Evolutionary conservation across 78 protist species (phyloP), one percentile per base, ranked within the genome.

Genomic region (Dictyostelium capitatum): DNA sequence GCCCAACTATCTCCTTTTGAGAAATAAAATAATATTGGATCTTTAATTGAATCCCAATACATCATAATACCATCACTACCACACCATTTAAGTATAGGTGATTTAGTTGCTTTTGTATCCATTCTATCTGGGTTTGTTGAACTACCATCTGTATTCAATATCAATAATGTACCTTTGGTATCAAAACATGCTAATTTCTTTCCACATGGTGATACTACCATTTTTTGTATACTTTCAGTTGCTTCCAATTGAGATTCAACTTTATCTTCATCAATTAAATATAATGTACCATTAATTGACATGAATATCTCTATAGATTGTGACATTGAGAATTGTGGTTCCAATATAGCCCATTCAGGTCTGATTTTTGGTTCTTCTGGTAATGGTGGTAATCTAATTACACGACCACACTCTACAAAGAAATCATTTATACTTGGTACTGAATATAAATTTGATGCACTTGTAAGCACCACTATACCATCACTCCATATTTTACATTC

Each of bases 21-120:
- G 47, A 85, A 73, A 20, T 72, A 83, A 4, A 79, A 25, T 15
- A 79, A 20, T 10, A 79, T 28, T 51, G 83, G 83, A 7, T 51
- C 65, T 47, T 75, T 72, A 3, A 83, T 37, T 0, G 83, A 62
- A 17, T 59, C 70, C 78, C 73, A 85, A 28, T 53, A 43, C 83
- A 85, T 75, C 83, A 85, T 75, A 4, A 85, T 62, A 62, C 92
- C 92, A 15, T 85, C 92, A n/a, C 69, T 65, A 12, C 92, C 92
- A 59, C 74, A 72, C 92, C 92, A 85, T 48, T 75, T 85, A 14
- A 75, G 12, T 12, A 47, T 11, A 0, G 70, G 92, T 62, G 83
- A 47, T 56, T 54, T 54, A 0, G 65, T n/a, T 0, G 83, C 28
- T 56, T 56, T 37, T 0, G 83, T 79, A 17, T 79, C 70, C 57